Evolutionary conservation across 106 monocot genomes (phyloP), one percentile per base, ranked within the genome.

Genomic region (Allium sativum): DNA sequence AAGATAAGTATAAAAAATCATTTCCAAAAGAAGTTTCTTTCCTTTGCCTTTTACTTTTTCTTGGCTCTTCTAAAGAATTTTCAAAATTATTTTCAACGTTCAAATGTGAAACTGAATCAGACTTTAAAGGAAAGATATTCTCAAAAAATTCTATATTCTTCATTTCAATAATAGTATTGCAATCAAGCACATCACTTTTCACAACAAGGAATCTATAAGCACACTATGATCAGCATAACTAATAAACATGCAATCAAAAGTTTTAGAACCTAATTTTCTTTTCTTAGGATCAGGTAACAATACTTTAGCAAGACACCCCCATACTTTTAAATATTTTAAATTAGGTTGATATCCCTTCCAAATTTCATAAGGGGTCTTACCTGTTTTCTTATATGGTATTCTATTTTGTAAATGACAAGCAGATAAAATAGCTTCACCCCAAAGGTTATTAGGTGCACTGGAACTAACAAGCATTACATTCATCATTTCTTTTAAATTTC

Each of bases 381-480:
- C 55, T 56, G 18, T 8, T 19, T 56, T 56, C 55, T 56, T 56
- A 56, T 16, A 56, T 8, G 18, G 12, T 8, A 56, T 56, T 56
- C 18, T 12, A 56, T 56, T 56, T 56, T 56, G 55, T 8, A 56
- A 8, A 56, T 56, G 18, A 56, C 18, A 56, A 15, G 16, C 55
- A 56, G 18, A 19, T 7, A n/a, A n/a, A n/a, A n/a, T n/a, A n/a
- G n/a, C n/a, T n/a, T n/a, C n/a, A n/a, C n/a, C n/a, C n/a, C n/a
- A 56, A 18, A 56, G 18, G 12, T 51, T 51, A 11, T 51, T n/a
- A n/a, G n/a, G n/a, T n/a, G n/a, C n/a, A n/a, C n/a, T n/a, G n/a
- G 55, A 56, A 56, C 55, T 56, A 56, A 56, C 18, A 14, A 56
- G 55, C 55, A 56, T 8, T 8, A 18, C 55, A 56, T 56, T 56